These are phyloP conservation scores for Fusarium dimerum DNA, from an alignment of 2,329 filamentous ascomycete species.

Conservation along the genomic window DNA sequence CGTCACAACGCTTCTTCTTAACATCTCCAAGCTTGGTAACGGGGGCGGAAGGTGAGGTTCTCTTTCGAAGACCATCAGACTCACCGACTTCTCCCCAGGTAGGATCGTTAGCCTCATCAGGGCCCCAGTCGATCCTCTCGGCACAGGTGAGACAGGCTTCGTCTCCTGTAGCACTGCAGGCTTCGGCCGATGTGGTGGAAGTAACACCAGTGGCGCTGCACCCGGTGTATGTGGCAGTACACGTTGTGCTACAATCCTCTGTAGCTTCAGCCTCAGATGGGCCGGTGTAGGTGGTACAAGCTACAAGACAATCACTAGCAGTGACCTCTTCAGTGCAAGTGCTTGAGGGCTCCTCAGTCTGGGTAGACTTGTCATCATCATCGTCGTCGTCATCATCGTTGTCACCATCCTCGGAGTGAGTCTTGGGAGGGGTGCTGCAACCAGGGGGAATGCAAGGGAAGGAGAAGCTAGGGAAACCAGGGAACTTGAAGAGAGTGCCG, in stretches of 20 bases:
- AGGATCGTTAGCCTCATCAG: neutral
- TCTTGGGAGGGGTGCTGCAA: constrained; percentile 3
- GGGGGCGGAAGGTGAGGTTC: neutral
- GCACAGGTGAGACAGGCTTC: neutral
- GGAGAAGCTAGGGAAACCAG: constrained; percentile 8
- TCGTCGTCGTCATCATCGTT: neutral
- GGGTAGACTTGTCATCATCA: constrained; percentile 1
- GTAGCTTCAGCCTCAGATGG: neutral
- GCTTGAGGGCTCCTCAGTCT: neutral
- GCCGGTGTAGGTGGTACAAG: constrained; percentile 15
- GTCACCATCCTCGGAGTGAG: neutral
- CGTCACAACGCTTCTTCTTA: neutral
- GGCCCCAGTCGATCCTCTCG: neutral
- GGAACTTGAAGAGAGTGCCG: constrained; percentile 5
- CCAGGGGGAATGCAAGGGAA: constrained; percentile 17
- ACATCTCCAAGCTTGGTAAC: neutral
- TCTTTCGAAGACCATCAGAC: neutral
- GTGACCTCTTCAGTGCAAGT: constrained; percentile 14
- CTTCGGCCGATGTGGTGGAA: constrained; percentile 5
- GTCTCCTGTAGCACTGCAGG: constrained; percentile 4
- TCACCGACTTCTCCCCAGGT: neutral
- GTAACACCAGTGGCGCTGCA: constrained; percentile 9
- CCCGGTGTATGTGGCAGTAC: constrained; percentile 12
- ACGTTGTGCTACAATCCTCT: constrained; percentile 8
- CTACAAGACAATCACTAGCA: constrained; percentile 17